These are phyloP conservation scores for Candida chauliodis DNA, from an alignment of 805 yeast species.

Conservation along the genomic window DNA sequence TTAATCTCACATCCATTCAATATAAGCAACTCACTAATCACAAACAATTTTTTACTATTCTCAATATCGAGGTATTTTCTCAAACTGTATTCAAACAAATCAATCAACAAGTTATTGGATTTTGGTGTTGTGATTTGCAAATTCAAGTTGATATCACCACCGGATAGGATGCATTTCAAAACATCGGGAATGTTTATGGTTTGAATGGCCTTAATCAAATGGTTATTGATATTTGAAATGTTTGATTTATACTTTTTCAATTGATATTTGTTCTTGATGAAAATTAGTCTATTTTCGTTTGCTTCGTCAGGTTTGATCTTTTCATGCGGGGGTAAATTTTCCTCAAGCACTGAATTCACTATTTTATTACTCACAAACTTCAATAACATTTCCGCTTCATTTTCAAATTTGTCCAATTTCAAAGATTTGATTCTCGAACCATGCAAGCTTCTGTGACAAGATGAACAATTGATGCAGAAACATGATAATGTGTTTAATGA, in stretches of 20 bases:
- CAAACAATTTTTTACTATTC: conserved; percentile 24
- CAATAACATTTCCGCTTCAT: conserved; percentile 58
- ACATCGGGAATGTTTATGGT: conserved; percentile 45
- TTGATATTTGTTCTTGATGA: conserved; percentile 64
- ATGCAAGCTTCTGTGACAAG: conserved; percentile 72
- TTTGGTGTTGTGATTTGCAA: conserved; percentile 27
- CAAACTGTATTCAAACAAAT: conserved; percentile 49
- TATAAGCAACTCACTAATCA: conserved; percentile 55
- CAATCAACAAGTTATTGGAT: conserved; percentile 19
- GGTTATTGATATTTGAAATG: conserved; percentile 24
- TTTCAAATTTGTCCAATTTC: conserved; percentile 65
- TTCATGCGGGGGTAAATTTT: conserved; percentile 12
- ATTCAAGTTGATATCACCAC: conserved; percentile 44
- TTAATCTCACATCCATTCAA: conserved; percentile 55
- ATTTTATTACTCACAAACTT: conserved; percentile 47
- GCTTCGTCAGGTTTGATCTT: conserved; percentile 32
- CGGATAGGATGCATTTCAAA: conserved; percentile 41
- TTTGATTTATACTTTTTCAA: conserved; percentile 38
- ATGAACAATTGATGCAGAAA: conserved; percentile 81
- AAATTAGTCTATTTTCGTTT: conserved; percentile 50
- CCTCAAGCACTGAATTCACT: conserved; percentile 64
- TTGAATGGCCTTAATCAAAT: conserved; percentile 51
- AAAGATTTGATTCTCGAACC: conserved; percentile 81
- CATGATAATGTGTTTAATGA: conserved; percentile 70
- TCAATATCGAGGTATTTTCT: conserved; percentile 37